These are phyloP conservation scores for Trichoderma orchidacearum DNA, from an alignment of 495 filamentous ascomycete species.

Conservation along the genomic window DNA sequence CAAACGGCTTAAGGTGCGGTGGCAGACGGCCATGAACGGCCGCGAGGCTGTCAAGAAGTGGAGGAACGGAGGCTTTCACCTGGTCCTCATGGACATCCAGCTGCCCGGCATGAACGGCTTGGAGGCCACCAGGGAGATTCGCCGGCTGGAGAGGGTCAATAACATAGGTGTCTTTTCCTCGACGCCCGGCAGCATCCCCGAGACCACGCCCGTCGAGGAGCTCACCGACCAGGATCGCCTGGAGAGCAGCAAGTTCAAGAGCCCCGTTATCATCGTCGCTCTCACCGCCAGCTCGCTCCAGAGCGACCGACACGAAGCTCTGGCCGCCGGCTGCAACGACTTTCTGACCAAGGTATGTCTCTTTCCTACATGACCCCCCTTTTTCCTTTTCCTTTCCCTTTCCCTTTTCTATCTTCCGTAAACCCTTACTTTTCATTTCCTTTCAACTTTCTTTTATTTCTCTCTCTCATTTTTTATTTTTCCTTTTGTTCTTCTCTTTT, in stretches of 20 bases:
- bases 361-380: constrained; percentile 1
- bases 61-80: constrained; percentile 86
- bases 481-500: no score
- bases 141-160: constrained; percentile 77
- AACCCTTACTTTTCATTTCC: no score
- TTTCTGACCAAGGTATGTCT: constrained; percentile 85
- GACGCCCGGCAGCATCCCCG: constrained; percentile 22
- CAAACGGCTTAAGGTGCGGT: constrained; percentile 92
- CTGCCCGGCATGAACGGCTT: constrained; percentile 93
- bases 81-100: constrained; percentile 98
- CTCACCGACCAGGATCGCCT: constrained; percentile 50
- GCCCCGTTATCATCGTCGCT: constrained; percentile 93
- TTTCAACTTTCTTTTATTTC: no score
- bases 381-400: neutral
- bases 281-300: constrained; percentile 87
- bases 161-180: constrained; percentile 70
- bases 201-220: constrained; percentile 11
- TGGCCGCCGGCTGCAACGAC: constrained; percentile 95
- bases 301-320: constrained; percentile 84
- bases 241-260: constrained; percentile 72
- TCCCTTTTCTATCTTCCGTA: no score
- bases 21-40: constrained; percentile 92
- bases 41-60: constrained; percentile 85
- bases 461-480: no score
- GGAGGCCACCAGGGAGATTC: constrained; percentile 93